A percentile compares a stretch with the other conserved stretches of the same genome.
Conservation (phyloP, 208 protist species). For the Wallacemonas sp. region DNA sequence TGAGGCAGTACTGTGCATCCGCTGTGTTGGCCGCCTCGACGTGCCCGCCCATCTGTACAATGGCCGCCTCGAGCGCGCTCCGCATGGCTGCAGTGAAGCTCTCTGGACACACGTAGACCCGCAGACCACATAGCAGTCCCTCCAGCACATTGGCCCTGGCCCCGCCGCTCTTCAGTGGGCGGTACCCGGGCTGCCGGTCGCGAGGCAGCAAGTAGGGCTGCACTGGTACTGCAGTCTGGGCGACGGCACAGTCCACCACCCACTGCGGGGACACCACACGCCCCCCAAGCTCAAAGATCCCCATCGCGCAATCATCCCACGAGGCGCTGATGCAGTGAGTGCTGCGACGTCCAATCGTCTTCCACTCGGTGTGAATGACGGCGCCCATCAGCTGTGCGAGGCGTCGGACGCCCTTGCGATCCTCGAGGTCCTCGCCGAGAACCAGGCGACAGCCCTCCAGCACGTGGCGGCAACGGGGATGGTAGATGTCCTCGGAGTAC, state of each 20-base stretch:
- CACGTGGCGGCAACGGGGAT: slow-evolving; percentile 6
- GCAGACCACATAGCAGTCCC: slow-evolving; percentile 11
- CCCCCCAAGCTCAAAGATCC: slow-evolving; percentile 13
- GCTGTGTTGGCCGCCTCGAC: neutral
- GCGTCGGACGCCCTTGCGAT: neutral
- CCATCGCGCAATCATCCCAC: slow-evolving; percentile 17
- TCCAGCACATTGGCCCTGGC: slow-evolving; percentile 1
- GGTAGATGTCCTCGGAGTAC: slow-evolving; percentile 11
- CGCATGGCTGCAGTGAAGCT: neutral
- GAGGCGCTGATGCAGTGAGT: slow-evolving; percentile 16
- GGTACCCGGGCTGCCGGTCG: neutral
- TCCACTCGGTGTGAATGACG: slow-evolving; percentile 15
- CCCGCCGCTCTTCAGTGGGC: neutral
- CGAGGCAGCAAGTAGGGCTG: slow-evolving; percentile 18
- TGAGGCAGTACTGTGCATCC: slow-evolving; percentile 12
- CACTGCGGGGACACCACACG: slow-evolving; percentile 24
- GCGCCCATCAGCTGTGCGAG: slow-evolving; percentile 16
- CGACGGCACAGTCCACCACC: slow-evolving; percentile 21
- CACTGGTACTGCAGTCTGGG: slow-evolving; percentile 14
- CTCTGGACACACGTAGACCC: neutral
- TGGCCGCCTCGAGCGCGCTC: neutral
- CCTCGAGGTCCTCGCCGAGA: neutral
- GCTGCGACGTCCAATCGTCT: slow-evolving; percentile 11
- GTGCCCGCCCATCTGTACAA: slow-evolving; percentile 10
- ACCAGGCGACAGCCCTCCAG: slow-evolving; percentile 15